phyloP scores from a whole-genome alignment of 768 basidiomycete species.

The Mycena sanguinolenta region DNA sequence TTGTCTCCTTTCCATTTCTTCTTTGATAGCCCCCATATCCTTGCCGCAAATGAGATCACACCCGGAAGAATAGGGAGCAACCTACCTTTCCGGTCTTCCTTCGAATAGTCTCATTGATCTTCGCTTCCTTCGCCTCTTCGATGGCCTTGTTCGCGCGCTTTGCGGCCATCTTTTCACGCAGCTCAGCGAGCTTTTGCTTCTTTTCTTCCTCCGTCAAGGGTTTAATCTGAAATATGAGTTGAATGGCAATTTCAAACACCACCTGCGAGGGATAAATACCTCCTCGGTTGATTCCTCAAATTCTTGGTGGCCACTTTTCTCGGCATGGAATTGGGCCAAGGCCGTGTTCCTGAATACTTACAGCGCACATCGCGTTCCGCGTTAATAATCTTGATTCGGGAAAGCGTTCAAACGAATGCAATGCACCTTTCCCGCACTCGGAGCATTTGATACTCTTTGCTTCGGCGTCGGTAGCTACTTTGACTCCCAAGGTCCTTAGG shows the following conservation, averaged over 20 bases:
- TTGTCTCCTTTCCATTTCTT: conserved; percentile 84
- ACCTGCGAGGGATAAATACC: conserved; percentile 54
- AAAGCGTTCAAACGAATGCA: background rate
- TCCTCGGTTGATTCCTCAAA: conserved; percentile 98
- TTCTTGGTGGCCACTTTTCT: conserved; percentile 94
- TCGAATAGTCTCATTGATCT: conserved; percentile 82
- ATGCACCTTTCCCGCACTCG: conserved; percentile 77
- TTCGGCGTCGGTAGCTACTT: conserved; percentile 59
- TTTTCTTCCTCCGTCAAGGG: conserved; percentile 97
- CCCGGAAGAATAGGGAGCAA: background rate
- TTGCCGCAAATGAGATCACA: conserved; percentile 42
- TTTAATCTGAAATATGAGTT: conserved; percentile 71
- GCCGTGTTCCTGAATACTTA: conserved; percentile 72
- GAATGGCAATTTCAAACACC: conserved; percentile 15
- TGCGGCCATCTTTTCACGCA: conserved; percentile 82
- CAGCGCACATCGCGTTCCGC: background rate
- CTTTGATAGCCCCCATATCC: conserved; percentile 81
- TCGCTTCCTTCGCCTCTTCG: conserved; percentile 79
- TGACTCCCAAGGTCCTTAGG: conserved; percentile 62
- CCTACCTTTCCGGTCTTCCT: conserved; percentile 87
- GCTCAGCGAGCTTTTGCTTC: conserved; percentile 81
- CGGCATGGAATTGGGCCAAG: conserved; percentile 92
- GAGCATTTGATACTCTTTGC: conserved; percentile 91
- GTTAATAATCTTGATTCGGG: background rate
- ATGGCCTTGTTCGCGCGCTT: conserved; percentile 83